Base-by-base conservation (phyloP, 129 eudicot genomes). In the Flaveria bidentis region DNA sequence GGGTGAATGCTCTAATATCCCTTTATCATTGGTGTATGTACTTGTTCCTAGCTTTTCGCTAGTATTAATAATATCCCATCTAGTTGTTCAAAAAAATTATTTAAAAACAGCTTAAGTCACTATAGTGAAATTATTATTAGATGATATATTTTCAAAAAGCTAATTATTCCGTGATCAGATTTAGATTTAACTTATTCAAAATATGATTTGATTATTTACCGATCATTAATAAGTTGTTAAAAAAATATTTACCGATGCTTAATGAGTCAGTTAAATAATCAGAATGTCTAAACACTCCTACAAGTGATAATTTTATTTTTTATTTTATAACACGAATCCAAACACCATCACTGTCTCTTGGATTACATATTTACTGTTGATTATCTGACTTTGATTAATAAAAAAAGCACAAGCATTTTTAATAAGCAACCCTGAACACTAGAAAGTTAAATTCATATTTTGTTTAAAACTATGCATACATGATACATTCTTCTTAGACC, bases 381-480 rank as follows among this genome's bases (percentile, higher is more conserved):
- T 23, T 25, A 25, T 58, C 26, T 58, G 23, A 52, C 1, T 52
- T 20, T 52, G 6, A n/a, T 52, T n/a, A 53, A n/a, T 53, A n/a
- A 30, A 62, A 62, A 62, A 56, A 9, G 12, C 28, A 6, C 30
- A 62, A 62, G 10, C 20, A 62, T 18, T 6, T 7, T 56, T 56
- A 56, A 6, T 28, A 62, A 28, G 18, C 11, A 63, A 33, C 15
- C 46, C 4, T 17, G 33, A 15, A 30, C 69, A 63, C 44, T 30
- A 30, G 22, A 63, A 63, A 63, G 46, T 33, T 28, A 14, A 63
- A 63, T 28, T 30, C 69, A 63, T 0, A 63, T 63, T 3, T 28
- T 63, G 69, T 63, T 28, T 30, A 23, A 45, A 63, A 30, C 22
- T 30, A 63, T 63, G 69, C 44, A 63, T 30, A 63, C 69, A 63